A percentile compares a stretch with the other conserved stretches of the same genome.
phyloP scores from a whole-genome alignment of 176 grass and related monocot genomes.

The Elymus sibiricus region DNA sequence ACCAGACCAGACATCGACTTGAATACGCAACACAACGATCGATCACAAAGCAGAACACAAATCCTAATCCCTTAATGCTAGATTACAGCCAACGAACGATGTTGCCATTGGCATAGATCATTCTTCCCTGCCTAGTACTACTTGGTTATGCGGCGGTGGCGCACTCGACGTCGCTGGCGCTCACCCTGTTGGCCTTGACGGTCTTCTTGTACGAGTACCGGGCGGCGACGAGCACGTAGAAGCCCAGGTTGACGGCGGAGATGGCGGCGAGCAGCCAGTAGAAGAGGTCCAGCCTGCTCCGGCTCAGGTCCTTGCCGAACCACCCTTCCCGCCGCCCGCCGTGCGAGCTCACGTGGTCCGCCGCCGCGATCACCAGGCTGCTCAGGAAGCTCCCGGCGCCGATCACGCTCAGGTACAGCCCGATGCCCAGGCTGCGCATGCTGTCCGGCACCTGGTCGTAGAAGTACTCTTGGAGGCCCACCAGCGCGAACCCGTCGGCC shows the following conservation, averaged over 20 bases:
- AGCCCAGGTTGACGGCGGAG: slow-evolving; percentile 41
- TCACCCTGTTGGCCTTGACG: slow-evolving; percentile 35
- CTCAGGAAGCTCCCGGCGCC: slow-evolving; percentile 65
- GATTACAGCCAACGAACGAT: too few species aligned
- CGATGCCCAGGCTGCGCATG: slow-evolving; percentile 80
- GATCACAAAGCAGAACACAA: too few species aligned
- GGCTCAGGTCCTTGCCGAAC: slow-evolving; percentile 62
- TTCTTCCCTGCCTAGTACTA: neutral
- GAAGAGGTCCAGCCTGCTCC: slow-evolving; percentile 70
- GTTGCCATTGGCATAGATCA: too few species aligned
- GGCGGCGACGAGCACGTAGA: slow-evolving; percentile 42
- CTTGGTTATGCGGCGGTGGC: neutral
- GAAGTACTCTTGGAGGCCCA: slow-evolving; percentile 87
- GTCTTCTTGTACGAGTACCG: slow-evolving; percentile 74
- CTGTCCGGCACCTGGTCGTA: slow-evolving; percentile 80
- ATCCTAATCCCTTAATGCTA: too few species aligned
- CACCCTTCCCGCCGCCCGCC: slow-evolving; percentile 18
- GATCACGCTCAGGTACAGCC: slow-evolving; percentile 62
- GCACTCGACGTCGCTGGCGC: slow-evolving; percentile 18
- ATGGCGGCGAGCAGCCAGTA: slow-evolving; percentile 55
- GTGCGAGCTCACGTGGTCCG: slow-evolving; percentile 28
- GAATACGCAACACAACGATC: too few species aligned
- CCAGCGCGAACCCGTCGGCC: slow-evolving; percentile 68
- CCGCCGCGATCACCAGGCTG: slow-evolving; percentile 52
- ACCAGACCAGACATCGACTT: too few species aligned